phyloP scores from a whole-genome alignment of 495 filamentous ascomycete species.

The Aspergillus incahuasiensis region DNA sequence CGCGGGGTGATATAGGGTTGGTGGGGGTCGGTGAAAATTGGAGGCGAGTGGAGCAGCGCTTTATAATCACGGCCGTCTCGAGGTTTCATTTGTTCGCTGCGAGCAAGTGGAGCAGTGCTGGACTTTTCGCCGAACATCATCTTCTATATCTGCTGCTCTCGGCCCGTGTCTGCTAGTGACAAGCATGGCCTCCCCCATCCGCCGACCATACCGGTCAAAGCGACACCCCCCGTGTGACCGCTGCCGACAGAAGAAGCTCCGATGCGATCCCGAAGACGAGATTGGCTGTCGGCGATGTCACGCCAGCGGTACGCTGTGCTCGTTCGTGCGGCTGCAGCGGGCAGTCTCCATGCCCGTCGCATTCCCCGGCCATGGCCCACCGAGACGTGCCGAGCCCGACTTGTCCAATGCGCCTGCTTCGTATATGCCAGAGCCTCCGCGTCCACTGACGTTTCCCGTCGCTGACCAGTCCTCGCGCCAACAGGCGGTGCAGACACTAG shows the following conservation, averaged over 20 bases:
- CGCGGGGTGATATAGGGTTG: not conserved
- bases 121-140: not conserved
- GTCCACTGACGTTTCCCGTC: constrained; percentile 2
- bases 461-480: constrained; percentile 15
- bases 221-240: constrained; percentile 35
- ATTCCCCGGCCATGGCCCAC: not conserved
- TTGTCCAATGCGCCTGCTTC: not conserved
- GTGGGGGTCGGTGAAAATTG: not conserved
- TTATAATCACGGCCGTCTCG: not conserved
- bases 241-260: constrained; percentile 34
- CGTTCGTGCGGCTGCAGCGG: constrained; percentile 29
- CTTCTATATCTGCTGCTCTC: not conserved
- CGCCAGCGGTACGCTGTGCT: constrained; percentile 24
- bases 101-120: not conserved
- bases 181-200: not conserved
- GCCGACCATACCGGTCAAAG: constrained; percentile 37
- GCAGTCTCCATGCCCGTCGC: constrained; percentile 12
- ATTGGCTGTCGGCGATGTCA: constrained; percentile 29
- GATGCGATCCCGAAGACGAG: constrained; percentile 29
- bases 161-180: not conserved
- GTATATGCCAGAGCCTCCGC: constrained; percentile 13
- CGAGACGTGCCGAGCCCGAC: constrained; percentile 6
- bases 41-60: not conserved
- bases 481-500: constrained; percentile 32
- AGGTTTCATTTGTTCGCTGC: not conserved